Evolutionary conservation across 306 rosid species (phyloP).

Genomic region (Sesbania bispinosa): DNA sequence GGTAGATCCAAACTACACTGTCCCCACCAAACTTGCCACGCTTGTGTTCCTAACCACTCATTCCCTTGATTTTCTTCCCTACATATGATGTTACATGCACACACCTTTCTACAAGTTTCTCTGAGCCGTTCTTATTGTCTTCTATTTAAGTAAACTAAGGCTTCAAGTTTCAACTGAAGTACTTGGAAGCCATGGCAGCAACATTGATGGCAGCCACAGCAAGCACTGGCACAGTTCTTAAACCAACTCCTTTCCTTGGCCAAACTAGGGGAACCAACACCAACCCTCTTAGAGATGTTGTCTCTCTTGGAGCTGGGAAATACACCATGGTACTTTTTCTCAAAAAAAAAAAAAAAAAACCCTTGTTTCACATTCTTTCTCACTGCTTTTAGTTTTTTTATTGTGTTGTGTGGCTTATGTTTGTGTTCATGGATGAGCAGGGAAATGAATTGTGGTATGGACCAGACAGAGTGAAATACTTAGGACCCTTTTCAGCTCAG

Average conservation of each 20-base stretch:
- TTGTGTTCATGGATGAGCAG: slow-evolving; percentile 20
- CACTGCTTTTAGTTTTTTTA: neutral
- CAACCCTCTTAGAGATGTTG: slow-evolving; percentile 56
- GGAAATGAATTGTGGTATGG: slow-evolving; percentile 68
- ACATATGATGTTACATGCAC: neutral
- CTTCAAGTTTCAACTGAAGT: neutral
- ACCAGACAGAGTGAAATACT: slow-evolving; percentile 64
- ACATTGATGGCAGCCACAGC: slow-evolving; percentile 60
- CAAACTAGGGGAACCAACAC: slow-evolving; percentile 42
- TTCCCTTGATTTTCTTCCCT: slow-evolving; percentile 10
- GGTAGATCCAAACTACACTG: slow-evolving; percentile 33
- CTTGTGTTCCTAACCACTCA: slow-evolving; percentile 21
- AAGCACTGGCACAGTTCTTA: slow-evolving; percentile 55
- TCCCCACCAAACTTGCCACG: slow-evolving; percentile 32
- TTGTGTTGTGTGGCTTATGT: neutral
- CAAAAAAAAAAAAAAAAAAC: neutral
- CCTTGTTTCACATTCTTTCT: neutral
- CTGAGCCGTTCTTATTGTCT: neutral
- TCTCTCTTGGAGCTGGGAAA: slow-evolving; percentile 54
- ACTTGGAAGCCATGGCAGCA: slow-evolving; percentile 34
- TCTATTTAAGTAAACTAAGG: neutral
- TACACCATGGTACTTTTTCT: slow-evolving; percentile 58
- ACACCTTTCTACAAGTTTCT: slow-evolving; percentile 25
- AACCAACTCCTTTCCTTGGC: slow-evolving; percentile 64
- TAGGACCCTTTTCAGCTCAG: slow-evolving; percentile 74